These are phyloP conservation scores for Colletotrichum camelliae DNA, from an alignment of 2,329 filamentous ascomycete species.

Conservation along the genomic window DNA sequence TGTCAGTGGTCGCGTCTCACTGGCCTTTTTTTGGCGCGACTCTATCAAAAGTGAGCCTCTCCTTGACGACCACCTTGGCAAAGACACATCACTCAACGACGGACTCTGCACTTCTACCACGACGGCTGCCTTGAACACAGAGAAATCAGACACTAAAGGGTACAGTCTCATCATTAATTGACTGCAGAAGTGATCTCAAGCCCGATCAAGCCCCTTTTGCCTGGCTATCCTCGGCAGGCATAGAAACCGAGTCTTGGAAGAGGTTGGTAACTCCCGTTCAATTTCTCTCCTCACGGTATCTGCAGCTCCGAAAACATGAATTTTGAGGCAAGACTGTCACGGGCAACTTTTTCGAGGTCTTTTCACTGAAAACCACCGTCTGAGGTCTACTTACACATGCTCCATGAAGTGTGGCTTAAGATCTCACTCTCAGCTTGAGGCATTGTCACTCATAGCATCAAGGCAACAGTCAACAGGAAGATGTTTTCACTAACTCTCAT, in stretches of 20 bases:
- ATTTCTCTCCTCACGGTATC: neutral
- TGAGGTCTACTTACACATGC: neutral
- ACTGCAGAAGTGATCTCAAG: neutral
- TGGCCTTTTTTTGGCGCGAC: constrained; percentile 19
- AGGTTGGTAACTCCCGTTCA: neutral
- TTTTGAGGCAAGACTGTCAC: neutral
- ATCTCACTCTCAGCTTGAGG: neutral
- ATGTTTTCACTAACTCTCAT: neutral
- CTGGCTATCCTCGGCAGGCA: constrained; percentile 1
- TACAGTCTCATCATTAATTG: neutral
- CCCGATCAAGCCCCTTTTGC: neutral
- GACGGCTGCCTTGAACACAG: neutral
- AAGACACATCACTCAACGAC: neutral
- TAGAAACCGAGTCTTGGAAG: neutral
- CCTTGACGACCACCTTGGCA: constrained; percentile 2
- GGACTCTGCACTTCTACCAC: neutral
- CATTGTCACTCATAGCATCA: neutral
- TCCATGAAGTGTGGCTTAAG: neutral
- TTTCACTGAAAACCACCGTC: neutral
- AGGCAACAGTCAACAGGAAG: neutral
- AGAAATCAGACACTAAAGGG: neutral
- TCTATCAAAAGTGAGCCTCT: constrained; percentile 11
- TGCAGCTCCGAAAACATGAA: neutral
- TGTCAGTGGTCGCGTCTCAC: constrained; percentile 26
- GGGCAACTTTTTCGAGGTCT: neutral